Conservation (phyloP, 2,329 filamentous ascomycete genomes). For the Aspergillus piperis region DNA sequence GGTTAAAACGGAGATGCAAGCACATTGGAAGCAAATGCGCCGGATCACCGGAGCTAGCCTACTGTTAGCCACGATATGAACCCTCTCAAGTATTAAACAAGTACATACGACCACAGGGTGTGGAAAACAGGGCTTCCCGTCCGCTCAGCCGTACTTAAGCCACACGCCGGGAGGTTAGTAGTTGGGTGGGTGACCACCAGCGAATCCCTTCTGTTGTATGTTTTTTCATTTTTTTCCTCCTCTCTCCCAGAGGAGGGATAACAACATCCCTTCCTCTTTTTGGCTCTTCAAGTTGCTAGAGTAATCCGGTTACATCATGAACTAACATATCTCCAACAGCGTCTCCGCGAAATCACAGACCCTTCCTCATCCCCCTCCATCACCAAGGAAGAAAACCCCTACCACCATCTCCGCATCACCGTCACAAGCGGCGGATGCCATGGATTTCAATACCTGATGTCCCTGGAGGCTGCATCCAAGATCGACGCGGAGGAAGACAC, state of each 20-base stretch:
- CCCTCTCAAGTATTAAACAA: slow-evolving; percentile 3
- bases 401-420: slow-evolving; percentile 83
- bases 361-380: slow-evolving; percentile 42
- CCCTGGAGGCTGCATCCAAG: slow-evolving; percentile 62
- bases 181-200: slow-evolving; percentile 51
- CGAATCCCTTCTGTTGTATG: slow-evolving; percentile 49
- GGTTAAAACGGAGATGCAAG: background rate
- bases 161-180: slow-evolving; percentile 50
- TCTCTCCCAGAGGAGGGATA: background rate
- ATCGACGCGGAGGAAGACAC: slow-evolving; percentile 77
- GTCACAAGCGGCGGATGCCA: slow-evolving; percentile 95
- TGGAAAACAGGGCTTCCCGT: slow-evolving; percentile 51
- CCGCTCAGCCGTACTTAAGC: slow-evolving; percentile 51
- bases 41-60: background rate
- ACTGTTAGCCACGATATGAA: slow-evolving; percentile 8
- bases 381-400: slow-evolving; percentile 61
- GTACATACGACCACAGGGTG: slow-evolving; percentile 49
- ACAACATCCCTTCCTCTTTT: background rate
- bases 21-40: background rate
- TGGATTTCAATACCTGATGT: slow-evolving; percentile 97
- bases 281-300: background rate
- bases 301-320: background rate
- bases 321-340: slow-evolving; percentile 37
- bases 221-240: slow-evolving; percentile 32
- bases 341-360: slow-evolving; percentile 73